Evolutionary conservation across 2,329 filamentous ascomycete species (phyloP).

Genomic region (Botryotinia calthae): DNA sequence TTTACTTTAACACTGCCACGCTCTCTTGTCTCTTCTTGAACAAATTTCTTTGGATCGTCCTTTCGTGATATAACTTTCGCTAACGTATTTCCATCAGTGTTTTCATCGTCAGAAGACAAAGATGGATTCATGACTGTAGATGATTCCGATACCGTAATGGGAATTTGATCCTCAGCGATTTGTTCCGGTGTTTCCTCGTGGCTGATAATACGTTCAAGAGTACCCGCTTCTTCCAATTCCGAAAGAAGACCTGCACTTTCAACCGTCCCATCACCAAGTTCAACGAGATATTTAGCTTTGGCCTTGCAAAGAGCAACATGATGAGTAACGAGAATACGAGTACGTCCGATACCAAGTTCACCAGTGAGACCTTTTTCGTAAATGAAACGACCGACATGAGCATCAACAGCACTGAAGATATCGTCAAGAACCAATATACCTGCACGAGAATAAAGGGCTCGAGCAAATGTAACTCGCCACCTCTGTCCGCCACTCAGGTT

Average conservation of each 20-base stretch:
- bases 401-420: conserved; percentile 78
- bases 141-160: conserved; percentile 23
- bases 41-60: conserved; percentile 61
- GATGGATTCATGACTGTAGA: conserved; percentile 53
- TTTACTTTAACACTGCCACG: conserved; percentile 64
- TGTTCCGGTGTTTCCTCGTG: conserved; percentile 51
- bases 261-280: conserved; percentile 67
- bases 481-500: conserved; percentile 82
- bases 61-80: conserved; percentile 51
- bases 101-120: conserved; percentile 47
- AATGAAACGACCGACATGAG: conserved; percentile 75
- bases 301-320: conserved; percentile 70
- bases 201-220: conserved; percentile 55
- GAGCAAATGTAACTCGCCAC: conserved; percentile 76
- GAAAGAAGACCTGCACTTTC: conserved; percentile 62
- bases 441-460: conserved; percentile 76
- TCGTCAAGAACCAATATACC: conserved; percentile 78
- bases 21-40: conserved; percentile 72
- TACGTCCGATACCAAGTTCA: conserved; percentile 65
- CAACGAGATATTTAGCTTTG: conserved; percentile 70
- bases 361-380: conserved; percentile 74
- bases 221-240: conserved; percentile 59
- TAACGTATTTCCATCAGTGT: conserved; percentile 44
- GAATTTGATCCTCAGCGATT: conserved; percentile 48
- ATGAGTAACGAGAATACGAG: conserved; percentile 77